A percentile compares a stretch with the other conserved stretches of the same genome.
These are phyloP conservation scores for Lichtheimia hyalospora DNA, from an alignment of 371 early-diverging fungal genomes.

Conservation along the genomic window DNA sequence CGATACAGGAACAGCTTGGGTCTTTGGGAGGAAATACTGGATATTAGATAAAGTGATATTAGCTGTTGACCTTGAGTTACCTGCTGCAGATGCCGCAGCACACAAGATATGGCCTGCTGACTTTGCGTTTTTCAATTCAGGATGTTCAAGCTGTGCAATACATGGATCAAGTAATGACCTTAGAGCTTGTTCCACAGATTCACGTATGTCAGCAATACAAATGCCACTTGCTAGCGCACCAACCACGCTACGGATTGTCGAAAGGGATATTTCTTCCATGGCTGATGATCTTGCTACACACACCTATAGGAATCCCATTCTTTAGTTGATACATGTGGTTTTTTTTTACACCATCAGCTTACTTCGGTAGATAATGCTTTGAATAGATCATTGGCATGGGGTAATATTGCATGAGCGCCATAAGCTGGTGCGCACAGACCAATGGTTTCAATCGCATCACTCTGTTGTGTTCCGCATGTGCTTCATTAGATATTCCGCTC, in stretches of 20 bases:
- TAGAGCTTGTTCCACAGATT: slow-evolving; percentile 62
- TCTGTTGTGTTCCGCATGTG: slow-evolving; percentile 49
- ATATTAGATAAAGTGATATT: not conserved
- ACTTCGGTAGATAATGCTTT: slow-evolving; percentile 69
- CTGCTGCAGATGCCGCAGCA: slow-evolving; percentile 66
- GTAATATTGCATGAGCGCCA: slow-evolving; percentile 60
- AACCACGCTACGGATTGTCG: slow-evolving; percentile 61
- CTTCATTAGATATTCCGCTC: no score
- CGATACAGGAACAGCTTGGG: slow-evolving; percentile 61
- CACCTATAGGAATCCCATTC: slow-evolving; percentile 33
- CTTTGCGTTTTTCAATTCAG: slow-evolving; percentile 74
- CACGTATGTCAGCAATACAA: slow-evolving; percentile 18
- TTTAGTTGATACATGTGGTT: slow-evolving; percentile 7
- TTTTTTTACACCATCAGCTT: not conserved
- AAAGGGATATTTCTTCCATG: slow-evolving; percentile 61
- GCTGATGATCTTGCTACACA: slow-evolving; percentile 67
- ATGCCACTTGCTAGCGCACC: slow-evolving; percentile 49
- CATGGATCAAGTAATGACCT: slow-evolving; percentile 66
- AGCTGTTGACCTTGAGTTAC: slow-evolving; percentile 12
- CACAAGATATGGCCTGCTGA: slow-evolving; percentile 66
- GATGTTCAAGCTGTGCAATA: slow-evolving; percentile 62
- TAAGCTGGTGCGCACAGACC: slow-evolving; percentile 76
- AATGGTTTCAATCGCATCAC: slow-evolving; percentile 84
- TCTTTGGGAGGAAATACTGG: slow-evolving; percentile 26
- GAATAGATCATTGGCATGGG: slow-evolving; percentile 68